These are phyloP conservation scores for Aotearoamyces nothofagi DNA, from an alignment of 2,329 filamentous ascomycete species.

Conservation along the genomic window DNA sequence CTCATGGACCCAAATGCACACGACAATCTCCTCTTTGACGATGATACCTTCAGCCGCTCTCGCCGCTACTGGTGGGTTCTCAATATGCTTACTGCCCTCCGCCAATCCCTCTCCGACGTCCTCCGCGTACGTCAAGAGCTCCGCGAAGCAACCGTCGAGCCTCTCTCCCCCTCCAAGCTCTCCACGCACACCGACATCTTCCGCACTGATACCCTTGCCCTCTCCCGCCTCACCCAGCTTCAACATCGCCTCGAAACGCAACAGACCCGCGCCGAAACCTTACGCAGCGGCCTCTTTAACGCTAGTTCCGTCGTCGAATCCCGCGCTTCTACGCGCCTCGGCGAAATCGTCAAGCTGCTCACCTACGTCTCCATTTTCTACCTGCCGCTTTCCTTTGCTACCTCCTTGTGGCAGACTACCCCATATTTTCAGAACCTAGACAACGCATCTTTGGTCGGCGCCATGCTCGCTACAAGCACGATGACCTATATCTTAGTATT, in stretches of 20 bases:
- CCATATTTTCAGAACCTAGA: too few species aligned
- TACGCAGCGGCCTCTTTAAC: slow-evolving; percentile 12
- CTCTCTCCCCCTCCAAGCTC: neutral
- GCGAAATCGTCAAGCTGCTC: slow-evolving; percentile 22
- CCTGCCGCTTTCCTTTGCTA: slow-evolving; percentile 22
- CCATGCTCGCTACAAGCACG: too few species aligned
- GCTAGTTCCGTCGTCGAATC: slow-evolving; percentile 17
- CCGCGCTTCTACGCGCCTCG: slow-evolving; percentile 16
- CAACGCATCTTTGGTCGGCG: too few species aligned
- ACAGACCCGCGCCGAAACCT: too few species aligned
- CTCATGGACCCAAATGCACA: slow-evolving; percentile 12
- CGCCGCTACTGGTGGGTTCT: slow-evolving; percentile 16
- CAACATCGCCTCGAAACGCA: too few species aligned
- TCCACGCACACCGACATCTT: neutral
- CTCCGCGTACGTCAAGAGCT: slow-evolving; percentile 5
- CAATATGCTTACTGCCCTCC: slow-evolving; percentile 9
- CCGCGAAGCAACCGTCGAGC: neutral
- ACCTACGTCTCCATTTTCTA: slow-evolving; percentile 26
- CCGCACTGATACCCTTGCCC: slow-evolving; percentile 1
- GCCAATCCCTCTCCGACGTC: slow-evolving; percentile 10
- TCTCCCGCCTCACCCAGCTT: too few species aligned
- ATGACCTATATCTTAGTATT: too few species aligned
- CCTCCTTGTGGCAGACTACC: too few species aligned
- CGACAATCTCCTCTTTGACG: slow-evolving; percentile 15
- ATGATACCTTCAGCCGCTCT: slow-evolving; percentile 14